Conservation (phyloP, 2,329 filamentous ascomycete genomes). For the Beauveria caledonica region DNA sequence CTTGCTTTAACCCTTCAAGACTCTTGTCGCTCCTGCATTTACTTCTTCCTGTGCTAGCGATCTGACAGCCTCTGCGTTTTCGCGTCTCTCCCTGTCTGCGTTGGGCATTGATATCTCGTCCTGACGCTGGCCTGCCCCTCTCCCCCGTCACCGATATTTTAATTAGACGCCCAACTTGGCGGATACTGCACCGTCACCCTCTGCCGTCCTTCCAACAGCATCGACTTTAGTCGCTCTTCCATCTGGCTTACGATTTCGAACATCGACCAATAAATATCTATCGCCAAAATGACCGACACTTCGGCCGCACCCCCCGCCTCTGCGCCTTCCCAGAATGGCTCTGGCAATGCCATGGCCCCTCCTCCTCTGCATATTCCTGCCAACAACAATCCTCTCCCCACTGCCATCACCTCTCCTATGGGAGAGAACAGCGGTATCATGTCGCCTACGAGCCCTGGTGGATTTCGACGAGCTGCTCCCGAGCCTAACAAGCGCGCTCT, state of each 20-base stretch:
- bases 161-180: conserved; percentile 8
- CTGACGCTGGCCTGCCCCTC: conserved; percentile 13
- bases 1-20: not conserved
- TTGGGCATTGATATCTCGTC: conserved; percentile 9
- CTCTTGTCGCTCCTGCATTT: not conserved
- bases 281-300: conserved; percentile 16
- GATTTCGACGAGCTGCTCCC: conserved; percentile 83
- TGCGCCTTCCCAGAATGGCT: conserved; percentile 50
- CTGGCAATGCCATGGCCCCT: conserved; percentile 50
- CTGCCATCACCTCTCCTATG: conserved; percentile 82
- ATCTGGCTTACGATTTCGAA: not conserved
- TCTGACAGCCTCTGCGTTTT: not conserved
- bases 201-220: not conserved
- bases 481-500: conserved; percentile 98
- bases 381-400: conserved; percentile 92
- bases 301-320: conserved; percentile 68
- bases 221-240: not conserved
- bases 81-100: conserved; percentile 3
- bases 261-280: conserved; percentile 1
- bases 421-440: conserved; percentile 58
- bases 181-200: not conserved
- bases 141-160: conserved; percentile 10
- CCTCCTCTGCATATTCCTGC: conserved; percentile 89
- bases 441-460: conserved; percentile 75
- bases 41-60: not conserved